Base-by-base conservation (phyloP, 352 stramenopile genomes). In the Globisporangium sylvaticum region DNA sequence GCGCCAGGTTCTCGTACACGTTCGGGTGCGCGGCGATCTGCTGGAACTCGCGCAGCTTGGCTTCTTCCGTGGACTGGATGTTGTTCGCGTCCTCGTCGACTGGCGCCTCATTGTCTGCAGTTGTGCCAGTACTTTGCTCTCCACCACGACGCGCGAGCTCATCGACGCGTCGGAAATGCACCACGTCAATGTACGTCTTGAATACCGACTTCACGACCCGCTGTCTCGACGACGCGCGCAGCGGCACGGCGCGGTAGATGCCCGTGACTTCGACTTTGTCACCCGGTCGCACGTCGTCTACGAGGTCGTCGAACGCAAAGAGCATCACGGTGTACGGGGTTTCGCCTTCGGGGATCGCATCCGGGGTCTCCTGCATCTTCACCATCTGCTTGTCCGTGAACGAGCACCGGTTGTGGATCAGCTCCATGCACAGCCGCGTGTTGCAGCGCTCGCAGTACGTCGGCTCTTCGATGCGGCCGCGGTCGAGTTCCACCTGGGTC, bases 321-420 rank as follows among this genome's bases (percentile, higher is more conserved):
- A 99, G 75, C 46, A 98, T 97, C 54, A 99, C 89, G 10, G 90
- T 98, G 56, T 98, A 97, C 5, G 97, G 98, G n/a, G 97, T 99
- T 77, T 99, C 97, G 50, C 97, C 98, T 58, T 99, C 97, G 1
- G 97, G 97, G 65, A 99, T 98, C 66, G 97, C 91, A 67, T 99
- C 96, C 0, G 97, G 97, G 12, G 95, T 98, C 76, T 99, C 98
- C 71, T 99, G 97, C 73, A 99, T 90, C 70, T 98, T 97, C 34
- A 99, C 84, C 73, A 99, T 83, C 78, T 99, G 97, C 76, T 99
- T 99, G 86, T 99, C 97, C 4, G 88, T 97, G 83, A 99, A 99
- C 32, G 96, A 76, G 68, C 96, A 99, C 12, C 95, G 92, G 76
- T 99, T 99, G 80, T 99, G 97, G 50, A 99, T 81, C 62, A 99